Evolutionary conservation across 306 rosid genomes (phyloP), one percentile per base, ranked within the genome.

Genomic region (Albizia julibrissin): DNA sequence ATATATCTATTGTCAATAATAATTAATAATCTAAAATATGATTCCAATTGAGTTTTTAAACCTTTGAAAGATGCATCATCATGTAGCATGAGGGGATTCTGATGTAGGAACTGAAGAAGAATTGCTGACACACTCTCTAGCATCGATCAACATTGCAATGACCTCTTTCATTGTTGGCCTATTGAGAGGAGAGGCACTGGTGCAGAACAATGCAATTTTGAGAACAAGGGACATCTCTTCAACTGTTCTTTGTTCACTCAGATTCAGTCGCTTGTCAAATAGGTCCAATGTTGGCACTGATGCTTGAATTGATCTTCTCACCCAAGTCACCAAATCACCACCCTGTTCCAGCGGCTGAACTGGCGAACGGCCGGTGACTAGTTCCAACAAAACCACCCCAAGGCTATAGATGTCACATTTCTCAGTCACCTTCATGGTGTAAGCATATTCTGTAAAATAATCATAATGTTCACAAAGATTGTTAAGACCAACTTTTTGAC

Each of bases 101-200:
- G 93, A 90, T 31, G 94, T 86, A 15, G 89, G 89, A 52, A 92
- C 84, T n/a, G 86, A 80, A 68, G 92, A 89, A 54, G 86, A 74
- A 50, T 85, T 82, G 87, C 84, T 86, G 49, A 83, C 83, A 69
- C 87, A 83, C 73, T 87, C 87, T 66, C 89, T 89, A 50, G 92
- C 90, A 71, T 92, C 93, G 74, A 89, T 79, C 91, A 92, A 82
- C 97, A 92, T 92, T 37, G 90, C 91, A 62, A 92, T 86, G 84
- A 92, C 97, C 84, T 92, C 97, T 87, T 89, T 86, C 94, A 92
- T 92, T 74, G 97, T 92, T 71, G 97, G 97, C 87, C 97, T 86
- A 71, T 87, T 92, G 50, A 88, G 85, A 12, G 97, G 97, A 82
- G 92, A 86, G 10, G 86, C 42, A 46, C 92, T 90, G 14, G 94